Percentiles rank a stretch among this genome's conserved stretches.
Evolutionary conservation across 257 asterid genomes (phyloP).

Genomic region (Cordia subcordata): DNA sequence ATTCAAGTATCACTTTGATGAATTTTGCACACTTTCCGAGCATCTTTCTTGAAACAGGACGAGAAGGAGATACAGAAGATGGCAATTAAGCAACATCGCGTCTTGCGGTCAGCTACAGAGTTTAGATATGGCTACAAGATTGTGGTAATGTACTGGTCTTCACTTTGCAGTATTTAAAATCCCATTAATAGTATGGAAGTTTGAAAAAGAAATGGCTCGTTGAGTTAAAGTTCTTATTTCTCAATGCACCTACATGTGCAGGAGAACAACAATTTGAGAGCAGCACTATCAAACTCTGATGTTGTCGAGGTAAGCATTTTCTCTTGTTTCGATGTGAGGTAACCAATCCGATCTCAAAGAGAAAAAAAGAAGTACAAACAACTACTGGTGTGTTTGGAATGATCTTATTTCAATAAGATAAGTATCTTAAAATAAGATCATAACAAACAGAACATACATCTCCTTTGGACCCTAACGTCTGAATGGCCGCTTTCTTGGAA

Average conservation of each 20-base stretch:
- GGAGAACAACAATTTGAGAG: constrained; percentile 76
- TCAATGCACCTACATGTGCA: constrained; percentile 27
- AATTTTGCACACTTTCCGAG: neutral
- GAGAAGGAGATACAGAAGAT: constrained; percentile 83
- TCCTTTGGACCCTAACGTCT: too few species aligned
- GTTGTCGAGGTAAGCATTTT: constrained; percentile 63
- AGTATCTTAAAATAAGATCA: too few species aligned
- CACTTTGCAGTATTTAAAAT: neutral
- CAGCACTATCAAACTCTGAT: constrained; percentile 67
- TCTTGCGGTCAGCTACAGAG: constrained; percentile 65
- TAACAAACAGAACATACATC: too few species aligned
- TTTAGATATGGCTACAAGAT: constrained; percentile 96
- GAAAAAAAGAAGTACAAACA: too few species aligned
- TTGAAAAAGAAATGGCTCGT: neutral
- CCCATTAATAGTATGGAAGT: neutral
- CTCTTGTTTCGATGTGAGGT: too few species aligned
- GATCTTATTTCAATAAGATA: too few species aligned
- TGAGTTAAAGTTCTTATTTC: constrained; percentile 3
- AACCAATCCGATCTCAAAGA: too few species aligned
- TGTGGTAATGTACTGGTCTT: constrained; percentile 52
- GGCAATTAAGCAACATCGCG: constrained; percentile 78
- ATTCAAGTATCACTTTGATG: neutral
- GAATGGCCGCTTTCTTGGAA: too few species aligned
- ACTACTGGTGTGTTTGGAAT: too few species aligned
- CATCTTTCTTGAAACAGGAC: constrained; percentile 49